Evolutionary conservation across 139 green algal species (phyloP).

Genomic region (Pleodorina starrii): DNA sequence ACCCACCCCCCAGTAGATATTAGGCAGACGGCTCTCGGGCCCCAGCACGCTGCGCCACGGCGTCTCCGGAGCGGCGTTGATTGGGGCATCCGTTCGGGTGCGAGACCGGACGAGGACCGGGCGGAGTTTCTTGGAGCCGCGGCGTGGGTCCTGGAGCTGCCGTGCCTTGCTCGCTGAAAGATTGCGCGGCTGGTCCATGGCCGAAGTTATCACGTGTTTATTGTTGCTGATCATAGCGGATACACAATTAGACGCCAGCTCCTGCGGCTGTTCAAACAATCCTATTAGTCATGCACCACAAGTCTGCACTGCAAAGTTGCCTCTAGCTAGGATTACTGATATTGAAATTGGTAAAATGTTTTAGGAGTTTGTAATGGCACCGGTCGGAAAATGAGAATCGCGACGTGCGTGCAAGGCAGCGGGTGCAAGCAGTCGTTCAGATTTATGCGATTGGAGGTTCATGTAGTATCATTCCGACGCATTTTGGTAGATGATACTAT

Average conservation of each 20-base stretch:
- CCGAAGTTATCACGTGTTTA: not conserved
- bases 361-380: too few species aligned
- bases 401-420: too few species aligned
- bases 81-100: not conserved
- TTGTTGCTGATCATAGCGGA: not conserved
- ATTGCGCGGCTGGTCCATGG: not conserved
- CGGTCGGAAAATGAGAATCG: too few species aligned
- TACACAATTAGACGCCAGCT: too few species aligned
- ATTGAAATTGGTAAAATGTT: too few species aligned
- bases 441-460: too few species aligned
- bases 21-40: conserved; percentile 37
- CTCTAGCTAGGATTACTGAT: too few species aligned
- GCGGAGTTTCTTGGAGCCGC: not conserved
- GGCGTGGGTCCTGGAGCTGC: not conserved
- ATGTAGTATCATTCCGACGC: too few species aligned
- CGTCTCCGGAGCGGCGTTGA: not conserved
- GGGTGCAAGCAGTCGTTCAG: too few species aligned
- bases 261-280: too few species aligned
- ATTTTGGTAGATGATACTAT: too few species aligned
- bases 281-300: not conserved
- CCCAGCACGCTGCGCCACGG: conserved; percentile 32
- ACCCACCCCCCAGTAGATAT: conserved; percentile 42
- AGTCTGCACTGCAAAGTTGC: too few species aligned
- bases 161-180: not conserved
- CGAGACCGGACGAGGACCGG: not conserved